Evolutionary conservation across 805 yeast species (phyloP), one percentile per base, ranked within the genome.

Genomic region (Saturnispora quitensis): DNA sequence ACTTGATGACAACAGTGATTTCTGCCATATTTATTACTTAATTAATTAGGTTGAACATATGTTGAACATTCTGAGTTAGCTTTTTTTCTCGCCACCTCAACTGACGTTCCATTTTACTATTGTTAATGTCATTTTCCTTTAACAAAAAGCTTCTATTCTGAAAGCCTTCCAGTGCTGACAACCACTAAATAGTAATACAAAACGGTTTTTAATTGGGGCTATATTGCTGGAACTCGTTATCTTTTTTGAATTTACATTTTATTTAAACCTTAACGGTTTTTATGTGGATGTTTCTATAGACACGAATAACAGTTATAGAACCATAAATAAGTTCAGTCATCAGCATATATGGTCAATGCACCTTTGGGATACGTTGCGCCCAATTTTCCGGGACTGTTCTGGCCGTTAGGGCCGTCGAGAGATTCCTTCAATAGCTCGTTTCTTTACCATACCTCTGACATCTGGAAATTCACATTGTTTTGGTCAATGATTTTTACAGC

Each of bases 311-410:
- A 4, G 15, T 4, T 31, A 31, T 10, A 31, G 5, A 10, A 10
- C 12, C 34, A 31, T 31, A 31, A 31, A 13, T 31, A 31, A 35
- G 18, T n/a, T 35, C 22, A 38, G 3, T 18, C 15, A 7, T 13
- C 20, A 38, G 5, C 42, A n/a, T 12, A 31, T 13, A 54, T 54
- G 57, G 55, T 52, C n/a, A 38, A 34, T 20, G 60, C 81, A 1
- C 97, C 97, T 2, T 80, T 87, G 6, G 97, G 96, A 33, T 91
- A 91, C 67, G 69, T 71, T 12, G 73, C 82, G 0, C 98, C 98
- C 1, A 51, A 60, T 15, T 91, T 90, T 60, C 98, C 98, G 4
- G 82, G 95, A 3, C 66, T 91, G 31, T 75, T 73, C 60, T 84
- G 89, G 86, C 96, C 95, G 0, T 57, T 78, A 35, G 65, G 70